A percentile compares a stretch with the other conserved stretches of the same genome.
Evolutionary conservation across 2,329 filamentous ascomycete genomes (phyloP).

Genomic region (Trichophyton simii): DNA sequence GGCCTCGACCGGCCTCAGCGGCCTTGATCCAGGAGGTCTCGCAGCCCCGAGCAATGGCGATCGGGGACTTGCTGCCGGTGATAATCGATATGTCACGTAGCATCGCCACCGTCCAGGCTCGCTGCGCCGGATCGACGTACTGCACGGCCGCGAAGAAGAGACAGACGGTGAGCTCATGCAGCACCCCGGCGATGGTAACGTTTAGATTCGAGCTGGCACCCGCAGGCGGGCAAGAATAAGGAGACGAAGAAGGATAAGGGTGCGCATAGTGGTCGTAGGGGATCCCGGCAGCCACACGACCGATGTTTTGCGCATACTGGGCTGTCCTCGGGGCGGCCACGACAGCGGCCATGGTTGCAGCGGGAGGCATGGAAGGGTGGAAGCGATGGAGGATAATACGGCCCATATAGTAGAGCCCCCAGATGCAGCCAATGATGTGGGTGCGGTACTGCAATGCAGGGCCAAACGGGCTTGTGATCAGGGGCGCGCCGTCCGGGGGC

Average conservation of each 20-base stretch:
- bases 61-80: constrained; percentile 77
- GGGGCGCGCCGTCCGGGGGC: constrained; percentile 51
- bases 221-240: constrained; percentile 6
- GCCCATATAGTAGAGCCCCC: constrained; percentile 77
- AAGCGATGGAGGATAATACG: constrained; percentile 69
- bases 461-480: constrained; percentile 63
- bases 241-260: constrained; percentile 11
- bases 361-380: constrained; percentile 82
- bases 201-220: constrained; percentile 44
- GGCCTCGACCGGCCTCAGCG: constrained; percentile 59
- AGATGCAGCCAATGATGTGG: constrained; percentile 75
- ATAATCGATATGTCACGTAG: constrained; percentile 63
- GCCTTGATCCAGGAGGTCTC: constrained; percentile 73
- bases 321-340: constrained; percentile 62
- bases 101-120: constrained; percentile 63
- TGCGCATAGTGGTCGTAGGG: constrained; percentile 31
- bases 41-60: constrained; percentile 69
- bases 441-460: constrained; percentile 68
- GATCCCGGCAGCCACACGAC: constrained; percentile 65
- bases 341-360: constrained; percentile 75
- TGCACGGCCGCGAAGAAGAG: constrained; percentile 80
- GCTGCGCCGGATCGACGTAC: constrained; percentile 58
- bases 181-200: constrained; percentile 63
- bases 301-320: constrained; percentile 59
- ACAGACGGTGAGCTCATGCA: constrained; percentile 70